phyloP scores from a whole-genome alignment of 345 rosid genomes.

The Odontarrhena argentea region DNA sequence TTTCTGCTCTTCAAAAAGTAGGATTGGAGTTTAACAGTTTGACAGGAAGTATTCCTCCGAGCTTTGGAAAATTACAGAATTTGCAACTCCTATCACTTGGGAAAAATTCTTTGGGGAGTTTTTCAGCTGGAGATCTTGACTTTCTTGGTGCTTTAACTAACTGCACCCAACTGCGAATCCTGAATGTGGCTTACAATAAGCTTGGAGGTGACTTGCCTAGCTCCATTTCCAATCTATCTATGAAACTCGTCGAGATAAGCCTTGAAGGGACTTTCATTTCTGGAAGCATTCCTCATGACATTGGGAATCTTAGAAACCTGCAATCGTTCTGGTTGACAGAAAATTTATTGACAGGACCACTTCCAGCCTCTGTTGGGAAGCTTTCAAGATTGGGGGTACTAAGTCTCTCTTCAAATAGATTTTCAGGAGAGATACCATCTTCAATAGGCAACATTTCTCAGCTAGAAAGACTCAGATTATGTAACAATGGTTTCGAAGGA shows the following conservation, averaged over 20 bases:
- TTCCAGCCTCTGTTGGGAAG: not conserved
- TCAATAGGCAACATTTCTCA: too few species aligned
- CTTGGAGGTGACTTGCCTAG: not conserved
- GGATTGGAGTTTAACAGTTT: not conserved
- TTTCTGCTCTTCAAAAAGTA: not conserved
- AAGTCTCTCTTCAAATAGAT: not conserved
- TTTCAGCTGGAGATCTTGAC: conserved; percentile 6
- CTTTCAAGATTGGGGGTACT: not conserved
- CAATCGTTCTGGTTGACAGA: not conserved
- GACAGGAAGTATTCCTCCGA: not conserved
- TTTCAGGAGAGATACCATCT: not conserved
- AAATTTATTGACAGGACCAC: not conserved
- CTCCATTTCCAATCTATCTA: not conserved
- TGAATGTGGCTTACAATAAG: not conserved
- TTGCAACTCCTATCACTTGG: not conserved
- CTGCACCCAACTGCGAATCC: not conserved
- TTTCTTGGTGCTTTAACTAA: conserved; percentile 1
- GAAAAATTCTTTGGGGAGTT: not conserved
- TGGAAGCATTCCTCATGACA: not conserved
- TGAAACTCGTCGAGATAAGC: not conserved
- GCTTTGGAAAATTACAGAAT: not conserved
- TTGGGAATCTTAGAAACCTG: not conserved
- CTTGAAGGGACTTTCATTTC: not conserved
- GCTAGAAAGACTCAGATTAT: not conserved
- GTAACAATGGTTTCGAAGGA: not conserved